Evolutionary conservation across 1,139 yeast genomes (phyloP).

Genomic region (Yamadazyma blattariae): DNA sequence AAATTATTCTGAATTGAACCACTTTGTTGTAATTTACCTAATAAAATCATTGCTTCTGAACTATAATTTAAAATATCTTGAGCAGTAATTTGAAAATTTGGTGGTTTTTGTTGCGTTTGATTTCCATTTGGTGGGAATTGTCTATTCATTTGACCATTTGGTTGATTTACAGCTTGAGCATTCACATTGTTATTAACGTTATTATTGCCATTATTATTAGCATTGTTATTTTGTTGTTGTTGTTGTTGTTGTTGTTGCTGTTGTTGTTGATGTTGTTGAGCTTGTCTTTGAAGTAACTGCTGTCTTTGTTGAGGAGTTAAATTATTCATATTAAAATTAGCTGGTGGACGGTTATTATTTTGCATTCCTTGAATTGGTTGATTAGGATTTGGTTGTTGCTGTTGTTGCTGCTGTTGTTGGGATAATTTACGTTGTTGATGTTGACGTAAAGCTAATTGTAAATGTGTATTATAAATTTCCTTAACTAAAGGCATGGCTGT

Average conservation of each 20-base stretch:
- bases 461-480: constrained; percentile 61
- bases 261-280: constrained; percentile 22
- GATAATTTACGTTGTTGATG: constrained; percentile 29
- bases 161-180: constrained; percentile 5
- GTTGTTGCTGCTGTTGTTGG: constrained; percentile 17
- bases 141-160: constrained; percentile 3
- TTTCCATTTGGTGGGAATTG: constrained; percentile 4
- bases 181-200: no score
- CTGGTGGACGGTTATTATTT: constrained; percentile 5
- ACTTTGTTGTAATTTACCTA: constrained; percentile 36
- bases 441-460: constrained; percentile 31
- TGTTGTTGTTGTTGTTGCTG: constrained; percentile 11
- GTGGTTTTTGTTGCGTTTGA: constrained; percentile 24
- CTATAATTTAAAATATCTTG: constrained; percentile 42
- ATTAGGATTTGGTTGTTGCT: constrained; percentile 12
- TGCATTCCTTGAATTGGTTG: constrained; percentile 10
- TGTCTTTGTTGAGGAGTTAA: constrained; percentile 37
- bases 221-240: constrained; percentile 14
- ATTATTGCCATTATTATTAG: constrained; percentile 3
- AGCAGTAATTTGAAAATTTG: constrained; percentile 38
- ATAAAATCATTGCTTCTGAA: constrained; percentile 40
- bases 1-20: constrained; percentile 32
- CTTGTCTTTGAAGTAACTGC: constrained; percentile 32
- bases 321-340: constrained; percentile 18
- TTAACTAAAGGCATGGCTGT: constrained; percentile 54